These are phyloP conservation scores for Phanerodontia chrysosporium DNA, from an alignment of 768 basidiomycete genomes.

Conservation along the genomic window DNA sequence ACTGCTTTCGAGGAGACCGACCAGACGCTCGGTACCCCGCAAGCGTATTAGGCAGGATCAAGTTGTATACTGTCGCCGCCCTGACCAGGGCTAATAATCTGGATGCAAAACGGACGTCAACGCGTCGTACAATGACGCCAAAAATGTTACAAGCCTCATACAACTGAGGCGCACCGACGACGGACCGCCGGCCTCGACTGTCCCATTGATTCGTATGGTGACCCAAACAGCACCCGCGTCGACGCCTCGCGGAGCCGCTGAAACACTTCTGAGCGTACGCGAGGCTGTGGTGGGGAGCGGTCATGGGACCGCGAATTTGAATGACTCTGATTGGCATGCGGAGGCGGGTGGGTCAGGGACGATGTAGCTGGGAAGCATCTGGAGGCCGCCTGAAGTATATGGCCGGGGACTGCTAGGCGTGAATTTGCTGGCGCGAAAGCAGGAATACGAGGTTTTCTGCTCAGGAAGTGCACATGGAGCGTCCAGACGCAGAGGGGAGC, in stretches of 20 bases:
- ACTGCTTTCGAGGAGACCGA: too few relatives aligned
- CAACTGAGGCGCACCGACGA: background rate
- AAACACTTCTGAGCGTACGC: background rate
- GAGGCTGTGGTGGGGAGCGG: background rate
- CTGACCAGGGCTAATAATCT: too few relatives aligned
- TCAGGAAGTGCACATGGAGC: background rate
- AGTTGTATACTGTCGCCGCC: too few relatives aligned
- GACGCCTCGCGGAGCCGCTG: background rate
- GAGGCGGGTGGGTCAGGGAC: background rate
- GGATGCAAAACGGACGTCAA: too few relatives aligned
- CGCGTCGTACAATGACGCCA: too few relatives aligned
- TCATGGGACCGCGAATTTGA: background rate
- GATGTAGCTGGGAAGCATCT: background rate
- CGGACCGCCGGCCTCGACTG: background rate
- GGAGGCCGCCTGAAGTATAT: background rate
- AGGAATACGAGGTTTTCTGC: too few relatives aligned
- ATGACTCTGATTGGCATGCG: background rate
- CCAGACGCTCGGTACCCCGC: too few relatives aligned
- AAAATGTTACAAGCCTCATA: background rate
- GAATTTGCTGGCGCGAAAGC: too few relatives aligned
- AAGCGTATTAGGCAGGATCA: too few relatives aligned
- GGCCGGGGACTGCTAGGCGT: too few relatives aligned
- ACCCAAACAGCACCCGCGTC: background rate
- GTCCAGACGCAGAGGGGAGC: background rate
- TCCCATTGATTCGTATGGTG: background rate